Percentiles rank a stretch among this genome's conserved stretches.
These are phyloP conservation scores for Fonsecaea erecta DNA, from an alignment of 2,329 filamentous ascomycete genomes.

Conservation along the genomic window DNA sequence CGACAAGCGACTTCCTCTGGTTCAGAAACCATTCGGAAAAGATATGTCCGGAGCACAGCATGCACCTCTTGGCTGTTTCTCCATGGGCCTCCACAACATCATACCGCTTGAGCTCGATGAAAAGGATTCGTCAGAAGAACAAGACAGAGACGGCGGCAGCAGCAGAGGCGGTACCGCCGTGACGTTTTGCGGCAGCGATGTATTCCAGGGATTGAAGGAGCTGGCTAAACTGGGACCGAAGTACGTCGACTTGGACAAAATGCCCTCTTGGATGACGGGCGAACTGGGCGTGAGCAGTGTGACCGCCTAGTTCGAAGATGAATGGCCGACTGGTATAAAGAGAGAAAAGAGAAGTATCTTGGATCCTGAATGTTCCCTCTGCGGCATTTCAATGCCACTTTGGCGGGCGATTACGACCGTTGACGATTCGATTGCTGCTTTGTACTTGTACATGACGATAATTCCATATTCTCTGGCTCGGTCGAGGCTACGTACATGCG, in stretches of 20 bases:
- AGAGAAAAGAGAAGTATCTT: too few species aligned
- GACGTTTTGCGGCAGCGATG: conserved; percentile 74
- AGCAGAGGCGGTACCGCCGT: conserved; percentile 48
- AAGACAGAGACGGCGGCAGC: conserved; percentile 24
- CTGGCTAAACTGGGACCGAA: conserved; percentile 70
- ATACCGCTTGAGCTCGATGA: not conserved
- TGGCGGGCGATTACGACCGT: too few species aligned
- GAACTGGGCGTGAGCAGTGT: conserved; percentile 80
- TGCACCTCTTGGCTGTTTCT: conserved; percentile 33
- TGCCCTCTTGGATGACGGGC: conserved; percentile 91
- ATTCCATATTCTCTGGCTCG: too few species aligned
- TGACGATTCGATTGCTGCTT: too few species aligned
- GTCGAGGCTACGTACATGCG: too few species aligned
- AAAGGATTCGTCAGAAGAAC: not conserved
- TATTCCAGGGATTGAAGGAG: conserved; percentile 78
- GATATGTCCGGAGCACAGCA: conserved; percentile 21
- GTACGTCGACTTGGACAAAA: conserved; percentile 70
- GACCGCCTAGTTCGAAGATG: conserved; percentile 63
- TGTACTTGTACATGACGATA: too few species aligned
- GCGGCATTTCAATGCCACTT: too few species aligned
- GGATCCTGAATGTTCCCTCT: too few species aligned
- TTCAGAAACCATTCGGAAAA: conserved; percentile 33
- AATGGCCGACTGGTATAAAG: too few species aligned
- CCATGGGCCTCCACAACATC: conserved; percentile 26
- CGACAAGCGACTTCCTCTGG: not conserved